Conservation (phyloP, 352 stramenopile genomes). For the Phytophthora gonapodyides region DNA sequence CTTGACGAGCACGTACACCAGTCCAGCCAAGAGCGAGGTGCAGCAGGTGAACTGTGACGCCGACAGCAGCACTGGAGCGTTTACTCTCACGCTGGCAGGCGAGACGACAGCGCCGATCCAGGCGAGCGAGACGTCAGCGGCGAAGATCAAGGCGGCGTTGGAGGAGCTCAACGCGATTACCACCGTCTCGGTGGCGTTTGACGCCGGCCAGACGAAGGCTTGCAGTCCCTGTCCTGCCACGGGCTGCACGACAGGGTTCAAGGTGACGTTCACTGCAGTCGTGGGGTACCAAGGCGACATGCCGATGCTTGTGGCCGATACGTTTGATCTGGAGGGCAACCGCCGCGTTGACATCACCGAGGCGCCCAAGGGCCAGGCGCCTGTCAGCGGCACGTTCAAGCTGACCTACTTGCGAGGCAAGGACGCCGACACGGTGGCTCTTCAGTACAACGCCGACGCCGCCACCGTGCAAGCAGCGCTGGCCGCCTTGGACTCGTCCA, state of each 20-base stretch:
- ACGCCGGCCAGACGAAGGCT: slow-evolving; percentile 51
- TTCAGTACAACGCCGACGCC: slow-evolving; percentile 60
- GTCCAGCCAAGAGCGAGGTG: slow-evolving; percentile 67
- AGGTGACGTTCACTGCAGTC: slow-evolving; percentile 90
- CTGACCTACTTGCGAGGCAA: slow-evolving; percentile 84
- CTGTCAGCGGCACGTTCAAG: slow-evolving; percentile 90
- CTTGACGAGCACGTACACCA: slow-evolving; percentile 78
- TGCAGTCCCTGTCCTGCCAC: slow-evolving; percentile 69
- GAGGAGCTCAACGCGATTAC: slow-evolving; percentile 91
- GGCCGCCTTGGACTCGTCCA: slow-evolving; percentile 77
- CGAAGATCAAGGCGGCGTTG: slow-evolving; percentile 85
- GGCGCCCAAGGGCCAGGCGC: slow-evolving; percentile 80
- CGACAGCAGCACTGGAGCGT: slow-evolving; percentile 74
- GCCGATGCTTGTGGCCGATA: slow-evolving; percentile 83
- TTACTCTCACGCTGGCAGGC: slow-evolving; percentile 85
- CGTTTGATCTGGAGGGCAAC: slow-evolving; percentile 88
- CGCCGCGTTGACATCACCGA: slow-evolving; percentile 87
- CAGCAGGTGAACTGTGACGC: slow-evolving; percentile 94
- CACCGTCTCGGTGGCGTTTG: slow-evolving; percentile 83
- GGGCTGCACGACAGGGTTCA: slow-evolving; percentile 75
- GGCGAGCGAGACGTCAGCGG: slow-evolving; percentile 66
- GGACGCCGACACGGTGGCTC: slow-evolving; percentile 72
- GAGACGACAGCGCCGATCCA: slow-evolving; percentile 90
- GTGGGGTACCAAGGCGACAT: slow-evolving; percentile 85
- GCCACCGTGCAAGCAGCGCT: slow-evolving; percentile 73